phyloP scores from a whole-genome alignment of 139 green algal species.

The Chlorella sp. region DNA sequence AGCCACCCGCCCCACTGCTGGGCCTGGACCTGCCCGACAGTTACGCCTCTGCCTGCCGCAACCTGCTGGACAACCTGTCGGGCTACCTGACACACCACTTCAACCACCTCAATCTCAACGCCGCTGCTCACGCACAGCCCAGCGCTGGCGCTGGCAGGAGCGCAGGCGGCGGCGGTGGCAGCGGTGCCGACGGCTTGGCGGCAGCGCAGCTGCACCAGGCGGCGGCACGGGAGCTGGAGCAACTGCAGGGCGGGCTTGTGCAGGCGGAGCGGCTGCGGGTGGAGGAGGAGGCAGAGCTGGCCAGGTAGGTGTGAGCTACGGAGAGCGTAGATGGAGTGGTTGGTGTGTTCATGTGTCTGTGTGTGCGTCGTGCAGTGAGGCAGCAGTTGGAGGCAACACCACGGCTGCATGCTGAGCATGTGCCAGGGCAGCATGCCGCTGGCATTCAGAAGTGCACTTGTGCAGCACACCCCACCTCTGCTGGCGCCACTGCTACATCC shows the following conservation, averaged over 20 bases:
- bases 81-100: slow-evolving; percentile 28
- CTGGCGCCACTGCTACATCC: too few relatives aligned
- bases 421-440: too few relatives aligned
- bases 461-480: too few relatives aligned
- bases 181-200: background rate
- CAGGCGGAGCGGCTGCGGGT: slow-evolving; percentile 3
- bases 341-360: background rate
- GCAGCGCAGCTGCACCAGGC: background rate
- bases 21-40: slow-evolving; percentile 9
- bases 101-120: too few relatives aligned
- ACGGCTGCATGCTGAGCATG: background rate
- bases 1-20: background rate
- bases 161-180: too few relatives aligned
- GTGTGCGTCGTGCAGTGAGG: too few relatives aligned
- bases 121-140: too few relatives aligned
- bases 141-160: too few relatives aligned
- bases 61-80: slow-evolving; percentile 17
- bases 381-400: background rate
- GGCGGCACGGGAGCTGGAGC: slow-evolving; percentile 19
- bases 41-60: slow-evolving; percentile 3
- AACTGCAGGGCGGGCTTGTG: background rate
- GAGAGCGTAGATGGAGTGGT: background rate
- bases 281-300: slow-evolving; percentile 11
- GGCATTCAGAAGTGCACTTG: too few relatives aligned
- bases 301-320: background rate